A percentile compares a stretch with the other conserved stretches of the same genome.
Conservation (phyloP, 129 eudicot species). For the Artemisia annua region DNA sequence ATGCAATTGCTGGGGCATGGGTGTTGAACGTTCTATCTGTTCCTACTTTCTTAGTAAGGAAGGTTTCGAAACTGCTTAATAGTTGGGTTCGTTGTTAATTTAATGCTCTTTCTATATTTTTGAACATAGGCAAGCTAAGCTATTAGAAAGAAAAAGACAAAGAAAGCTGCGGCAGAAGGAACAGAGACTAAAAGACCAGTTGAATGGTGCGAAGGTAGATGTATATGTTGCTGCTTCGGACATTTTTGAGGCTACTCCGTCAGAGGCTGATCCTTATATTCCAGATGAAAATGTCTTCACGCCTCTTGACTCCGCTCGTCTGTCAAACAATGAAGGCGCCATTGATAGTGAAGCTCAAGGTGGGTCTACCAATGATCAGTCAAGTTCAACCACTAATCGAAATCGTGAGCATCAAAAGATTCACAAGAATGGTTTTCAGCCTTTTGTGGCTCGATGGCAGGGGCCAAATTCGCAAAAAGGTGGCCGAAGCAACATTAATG, state of each 20-base stretch:
- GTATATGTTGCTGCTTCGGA: conserved; percentile 14
- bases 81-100: background rate
- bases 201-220: conserved; percentile 18
- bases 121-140: conserved; percentile 71
- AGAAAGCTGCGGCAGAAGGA: conserved; percentile 81
- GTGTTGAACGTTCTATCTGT: too few relatives aligned
- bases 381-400: background rate
- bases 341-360: background rate
- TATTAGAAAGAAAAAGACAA: conserved; percentile 62
- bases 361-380: conserved; percentile 1
- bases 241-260: conserved; percentile 32
- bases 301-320: background rate
- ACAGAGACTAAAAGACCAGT: conserved; percentile 56
- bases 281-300: background rate
- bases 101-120: background rate
- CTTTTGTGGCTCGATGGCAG: conserved; percentile 48
- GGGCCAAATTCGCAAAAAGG: conserved; percentile 38
- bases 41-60: background rate
- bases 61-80: background rate
- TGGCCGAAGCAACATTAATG: conserved; percentile 37
- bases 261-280: conserved; percentile 32
- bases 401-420: conserved; percentile 27
- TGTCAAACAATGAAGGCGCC: conserved; percentile 32
- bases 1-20: background rate
- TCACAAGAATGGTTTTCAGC: conserved; percentile 27